Conservation (phyloP, 2,329 filamentous ascomycete species). For the Colletotrichum sidae region DNA sequence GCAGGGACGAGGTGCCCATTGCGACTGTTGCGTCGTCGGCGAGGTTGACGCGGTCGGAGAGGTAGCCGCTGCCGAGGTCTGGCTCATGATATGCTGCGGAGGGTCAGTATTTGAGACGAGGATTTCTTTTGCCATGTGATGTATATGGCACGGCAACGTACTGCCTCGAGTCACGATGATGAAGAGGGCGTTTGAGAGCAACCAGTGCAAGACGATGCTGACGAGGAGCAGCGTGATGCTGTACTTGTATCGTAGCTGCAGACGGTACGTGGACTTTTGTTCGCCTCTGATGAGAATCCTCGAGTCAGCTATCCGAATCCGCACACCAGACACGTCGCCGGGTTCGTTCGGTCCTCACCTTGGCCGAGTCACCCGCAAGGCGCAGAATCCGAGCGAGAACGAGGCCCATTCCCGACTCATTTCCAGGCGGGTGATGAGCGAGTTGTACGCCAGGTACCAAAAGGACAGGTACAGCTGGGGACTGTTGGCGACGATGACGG, state of each 20-base stretch:
- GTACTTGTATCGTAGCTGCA: slow-evolving; percentile 1
- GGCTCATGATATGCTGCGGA: too few species aligned
- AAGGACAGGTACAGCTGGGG: slow-evolving; percentile 2
- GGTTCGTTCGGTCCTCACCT: neutral
- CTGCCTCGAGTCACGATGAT: neutral
- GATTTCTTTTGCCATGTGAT: too few species aligned
- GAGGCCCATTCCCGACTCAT: slow-evolving; percentile 1
- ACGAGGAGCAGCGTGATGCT: neutral
- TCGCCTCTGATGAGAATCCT: neutral
- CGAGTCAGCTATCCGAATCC: neutral
- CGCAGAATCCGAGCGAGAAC: neutral
- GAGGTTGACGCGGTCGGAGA: neutral
- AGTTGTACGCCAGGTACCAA: slow-evolving; percentile 3
- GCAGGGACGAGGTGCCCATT: neutral
- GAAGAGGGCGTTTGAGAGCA: neutral
- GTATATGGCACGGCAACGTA: neutral
- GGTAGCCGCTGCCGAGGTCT: neutral
- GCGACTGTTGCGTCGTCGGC: neutral
- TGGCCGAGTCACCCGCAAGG: neutral
- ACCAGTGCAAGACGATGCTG: neutral
- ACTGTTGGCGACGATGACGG: neutral
- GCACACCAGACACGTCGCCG: neutral
- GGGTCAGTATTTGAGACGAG: too few species aligned
- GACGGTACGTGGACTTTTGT: neutral
- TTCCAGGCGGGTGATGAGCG: slow-evolving; percentile 1